phyloP scores from a whole-genome alignment of 129 eudicot genomes.

The Kitagawia praeruptora region DNA sequence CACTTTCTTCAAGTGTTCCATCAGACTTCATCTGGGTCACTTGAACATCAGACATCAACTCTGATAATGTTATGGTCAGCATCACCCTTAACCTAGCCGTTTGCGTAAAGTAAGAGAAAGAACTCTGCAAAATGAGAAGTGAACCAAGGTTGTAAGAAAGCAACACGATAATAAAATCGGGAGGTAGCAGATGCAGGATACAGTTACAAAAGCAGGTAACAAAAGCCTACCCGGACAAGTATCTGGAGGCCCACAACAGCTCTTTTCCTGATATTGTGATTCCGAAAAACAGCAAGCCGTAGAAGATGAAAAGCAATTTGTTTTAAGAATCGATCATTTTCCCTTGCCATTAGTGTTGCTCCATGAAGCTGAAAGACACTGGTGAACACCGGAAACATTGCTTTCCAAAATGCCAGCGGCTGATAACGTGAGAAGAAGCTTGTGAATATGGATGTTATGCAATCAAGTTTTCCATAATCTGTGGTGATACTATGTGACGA shows the following conservation, averaged over 20 bases:
- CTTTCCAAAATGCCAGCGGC: constrained; percentile 84
- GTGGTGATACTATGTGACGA: constrained; percentile 77
- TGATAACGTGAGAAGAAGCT: constrained; percentile 83
- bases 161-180: not conserved
- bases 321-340: constrained; percentile 92
- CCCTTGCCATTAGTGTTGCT: constrained; percentile 92
- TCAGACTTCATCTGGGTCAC: constrained; percentile 95
- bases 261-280: constrained; percentile 76
- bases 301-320: constrained; percentile 97
- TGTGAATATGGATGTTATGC: constrained; percentile 84
- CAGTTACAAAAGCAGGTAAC: not conserved
- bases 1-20: constrained; percentile 98
- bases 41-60: constrained; percentile 97
- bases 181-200: not conserved
- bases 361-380: constrained; percentile 85
- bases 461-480: constrained; percentile 93
- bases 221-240: constrained; percentile 71
- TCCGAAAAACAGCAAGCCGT: constrained; percentile 90
- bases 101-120: constrained; percentile 76
- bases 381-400: constrained; percentile 81
- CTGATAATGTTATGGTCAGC: constrained; percentile 92
- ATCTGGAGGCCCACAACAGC: constrained; percentile 95
- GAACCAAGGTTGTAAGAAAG: constrained; percentile 5
- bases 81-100: constrained; percentile 88
- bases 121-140: constrained; percentile 54